Base-by-base conservation (phyloP, 2,329 filamentous ascomycete genomes). In the Ilyonectria mors-panacis region DNA sequence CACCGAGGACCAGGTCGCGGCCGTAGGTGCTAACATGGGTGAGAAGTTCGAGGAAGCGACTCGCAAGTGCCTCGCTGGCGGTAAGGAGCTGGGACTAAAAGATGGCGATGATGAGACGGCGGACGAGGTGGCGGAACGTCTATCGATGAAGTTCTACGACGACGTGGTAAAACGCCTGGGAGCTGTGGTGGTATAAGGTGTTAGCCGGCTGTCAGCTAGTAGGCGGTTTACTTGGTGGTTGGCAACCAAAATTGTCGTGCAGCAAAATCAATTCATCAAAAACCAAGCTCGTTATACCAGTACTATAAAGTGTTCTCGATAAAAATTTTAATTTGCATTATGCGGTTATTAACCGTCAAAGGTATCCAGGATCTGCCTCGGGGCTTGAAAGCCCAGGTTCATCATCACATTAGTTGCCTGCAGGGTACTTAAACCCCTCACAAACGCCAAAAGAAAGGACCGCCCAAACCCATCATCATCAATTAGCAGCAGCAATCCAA, bases 151-250 rank as follows among this genome's bases (percentile, higher is more conserved):
- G 2, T 83, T 84, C 48, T 83, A 84, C 65, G 81, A 85, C 56
- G 76, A 83, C 2, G 83, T 86, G 7, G 84, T 85, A 23, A 84
- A 83, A 71, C 79, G 73, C 48, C 71, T 86, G 21, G 81, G 79
- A 2, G 75, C 77, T 1, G 73, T 84, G 23, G 71, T 78, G 6
- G 78, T 84, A 5, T 84, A 70, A 48, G 13, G 6, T 8, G 10
- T 9, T 9, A 15, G n/a, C 8, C 10, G 17, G 17, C 13, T 15
- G 30, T 47, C 37, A n/a, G 17, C 21, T 26, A 5, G 21, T 4
- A 12, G 15, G 15, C 6, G 33, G 28, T 33, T 33, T 19, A 28
- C 2, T 21, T 28, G 6, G 19, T 28, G 6, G 35, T 44, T 12
- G 51, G 17, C 45, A 42, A 51, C 7, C 23, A 39, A 30, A 23